Percentiles rank a stretch among this genome's conserved stretches.
Conservation (phyloP, 192 early-diverging fungal species). For the Backusella circina region DNA sequence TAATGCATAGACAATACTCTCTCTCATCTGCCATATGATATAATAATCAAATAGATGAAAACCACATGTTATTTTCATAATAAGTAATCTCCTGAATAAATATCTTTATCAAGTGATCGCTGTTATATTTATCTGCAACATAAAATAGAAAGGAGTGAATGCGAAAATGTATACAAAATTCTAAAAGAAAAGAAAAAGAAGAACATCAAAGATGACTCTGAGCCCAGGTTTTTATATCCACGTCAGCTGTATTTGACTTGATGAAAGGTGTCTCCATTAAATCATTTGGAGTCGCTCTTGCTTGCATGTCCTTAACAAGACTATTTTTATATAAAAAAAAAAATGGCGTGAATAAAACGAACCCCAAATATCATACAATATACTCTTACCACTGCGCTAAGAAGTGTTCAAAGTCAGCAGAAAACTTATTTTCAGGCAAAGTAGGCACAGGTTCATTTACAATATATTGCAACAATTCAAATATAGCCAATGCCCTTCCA, state of each 20-base stretch:
- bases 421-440: conserved; percentile 73
- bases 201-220: neutral
- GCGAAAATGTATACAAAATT: neutral
- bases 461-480: conserved; percentile 93
- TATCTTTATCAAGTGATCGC: neutral
- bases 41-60: neutral
- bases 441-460: conserved; percentile 82
- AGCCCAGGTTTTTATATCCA: neutral
- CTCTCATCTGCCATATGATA: too few relatives aligned
- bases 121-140: neutral
- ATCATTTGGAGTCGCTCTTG: conserved; percentile 62
- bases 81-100: neutral
- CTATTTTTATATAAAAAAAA: conserved; percentile 23
- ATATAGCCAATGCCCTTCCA: conserved; percentile 69
- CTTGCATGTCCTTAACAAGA: conserved; percentile 51
- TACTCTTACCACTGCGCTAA: conserved; percentile 58
- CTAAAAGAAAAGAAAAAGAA: neutral
- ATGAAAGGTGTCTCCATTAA: conserved; percentile 36
- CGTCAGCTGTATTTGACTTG: neutral
- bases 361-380: neutral
- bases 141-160: neutral
- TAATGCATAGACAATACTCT: too few relatives aligned
- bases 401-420: conserved; percentile 74
- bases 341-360: neutral
- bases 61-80: neutral